A percentile compares a stretch with the other conserved stretches of the same genome.
Evolutionary conservation across 1,139 yeast species (phyloP).

Genomic region (Zygotorulaspora mrakii): DNA sequence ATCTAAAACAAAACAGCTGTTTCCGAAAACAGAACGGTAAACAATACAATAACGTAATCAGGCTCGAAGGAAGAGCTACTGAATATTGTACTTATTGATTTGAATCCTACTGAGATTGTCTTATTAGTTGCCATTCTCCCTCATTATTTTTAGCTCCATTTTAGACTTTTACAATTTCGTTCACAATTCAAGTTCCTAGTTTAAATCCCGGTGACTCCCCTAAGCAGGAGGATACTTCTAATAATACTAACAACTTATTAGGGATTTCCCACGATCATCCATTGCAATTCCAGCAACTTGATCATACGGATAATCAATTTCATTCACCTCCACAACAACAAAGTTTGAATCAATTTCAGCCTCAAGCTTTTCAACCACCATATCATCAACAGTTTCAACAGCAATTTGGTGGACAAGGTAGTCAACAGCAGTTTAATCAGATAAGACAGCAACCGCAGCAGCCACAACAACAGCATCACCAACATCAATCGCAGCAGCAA

Average conservation of each 20-base stretch:
- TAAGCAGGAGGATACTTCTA: constrained; percentile 16
- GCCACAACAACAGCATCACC: constrained; percentile 13
- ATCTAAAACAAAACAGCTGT: constrained; percentile 4
- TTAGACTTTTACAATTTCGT: constrained; percentile 10
- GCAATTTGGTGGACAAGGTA: constrained; percentile 11
- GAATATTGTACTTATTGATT: no score
- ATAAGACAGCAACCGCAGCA: constrained; percentile 12
- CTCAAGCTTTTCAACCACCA: constrained; percentile 14
- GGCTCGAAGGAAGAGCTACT: no score
- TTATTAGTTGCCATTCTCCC: constrained; percentile 2
- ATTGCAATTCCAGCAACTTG: constrained; percentile 22
- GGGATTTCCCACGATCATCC: constrained; percentile 18
- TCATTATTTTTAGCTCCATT: constrained; percentile 5
- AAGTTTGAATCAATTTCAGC: constrained; percentile 13
- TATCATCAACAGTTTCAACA: constrained; percentile 13
- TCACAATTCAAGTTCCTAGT: constrained; percentile 19
- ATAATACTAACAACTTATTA: constrained; percentile 14
- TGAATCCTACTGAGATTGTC: not conserved
- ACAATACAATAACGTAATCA: constrained; percentile 3
- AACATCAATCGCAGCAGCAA: constrained; percentile 15
- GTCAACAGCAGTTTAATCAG: constrained; percentile 14
- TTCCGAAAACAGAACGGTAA: constrained; percentile 13
- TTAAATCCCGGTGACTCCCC: constrained; percentile 19
- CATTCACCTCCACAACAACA: constrained; percentile 15
- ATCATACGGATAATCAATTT: constrained; percentile 16